Evolutionary conservation across 371 early-diverging fungal genomes (phyloP).

Genomic region (Nosema muscidifuracis): DNA sequence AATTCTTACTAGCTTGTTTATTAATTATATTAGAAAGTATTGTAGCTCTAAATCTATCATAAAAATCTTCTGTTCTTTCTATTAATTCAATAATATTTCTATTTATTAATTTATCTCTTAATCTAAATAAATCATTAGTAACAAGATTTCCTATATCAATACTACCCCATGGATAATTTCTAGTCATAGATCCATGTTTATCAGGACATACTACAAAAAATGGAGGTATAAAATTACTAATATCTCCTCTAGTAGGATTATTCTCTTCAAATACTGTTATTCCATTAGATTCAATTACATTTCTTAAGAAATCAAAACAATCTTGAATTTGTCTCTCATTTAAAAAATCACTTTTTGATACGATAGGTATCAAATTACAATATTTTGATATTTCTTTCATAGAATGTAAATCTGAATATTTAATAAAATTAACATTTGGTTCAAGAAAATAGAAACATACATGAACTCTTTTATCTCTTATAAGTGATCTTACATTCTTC

Average conservation of each 20-base stretch:
- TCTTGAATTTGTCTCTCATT: slow-evolving; percentile 27
- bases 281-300: slow-evolving; percentile 19
- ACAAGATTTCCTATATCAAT: slow-evolving; percentile 10
- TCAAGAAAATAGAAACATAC: slow-evolving; percentile 55
- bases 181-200: not conserved
- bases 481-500: slow-evolving; percentile 33
- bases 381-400: slow-evolving; percentile 58
- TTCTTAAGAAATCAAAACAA: slow-evolving; percentile 37
- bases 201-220: slow-evolving; percentile 12
- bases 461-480: slow-evolving; percentile 60
- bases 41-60: slow-evolving; percentile 39
- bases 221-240: slow-evolving; percentile 36
- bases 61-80: slow-evolving; percentile 54
- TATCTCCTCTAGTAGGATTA: slow-evolving; percentile 27
- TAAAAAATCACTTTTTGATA: slow-evolving; percentile 58
- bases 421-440: slow-evolving; percentile 35
- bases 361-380: slow-evolving; percentile 58
- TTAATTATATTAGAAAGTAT: not conserved
- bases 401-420: slow-evolving; percentile 45
- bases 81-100: slow-evolving; percentile 47
- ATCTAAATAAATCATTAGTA: slow-evolving; percentile 34
- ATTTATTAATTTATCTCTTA: slow-evolving; percentile 49
- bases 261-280: slow-evolving; percentile 42
- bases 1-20: not conserved
- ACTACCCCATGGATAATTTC: slow-evolving; percentile 47